phyloP scores from a whole-genome alignment of 2,329 filamentous ascomycete species.

The Fusarium setosum region DNA sequence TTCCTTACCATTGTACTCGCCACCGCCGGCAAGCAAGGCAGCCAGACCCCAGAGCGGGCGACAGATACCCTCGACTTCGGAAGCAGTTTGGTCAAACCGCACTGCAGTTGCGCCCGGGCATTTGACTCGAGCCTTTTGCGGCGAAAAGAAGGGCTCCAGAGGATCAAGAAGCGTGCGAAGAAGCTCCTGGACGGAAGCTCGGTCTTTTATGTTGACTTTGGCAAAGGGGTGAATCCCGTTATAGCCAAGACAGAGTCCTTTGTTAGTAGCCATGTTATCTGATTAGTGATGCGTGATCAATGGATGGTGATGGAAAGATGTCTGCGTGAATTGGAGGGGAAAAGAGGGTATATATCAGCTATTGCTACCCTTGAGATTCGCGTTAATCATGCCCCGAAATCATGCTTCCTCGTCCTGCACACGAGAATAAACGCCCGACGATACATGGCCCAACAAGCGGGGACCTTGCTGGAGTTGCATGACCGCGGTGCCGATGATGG shows the following conservation, averaged over 20 bases:
- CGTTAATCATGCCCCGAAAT: conserved; percentile 17
- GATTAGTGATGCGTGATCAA: not conserved
- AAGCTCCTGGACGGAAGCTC: conserved; percentile 69
- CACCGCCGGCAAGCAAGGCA: conserved; percentile 75
- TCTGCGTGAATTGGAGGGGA: not conserved
- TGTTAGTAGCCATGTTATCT: conserved; percentile 32
- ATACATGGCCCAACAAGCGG: conserved; percentile 19
- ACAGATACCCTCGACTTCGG: conserved; percentile 81
- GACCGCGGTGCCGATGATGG: conserved; percentile 18
- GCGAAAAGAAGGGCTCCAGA: conserved; percentile 78
- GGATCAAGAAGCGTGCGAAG: conserved; percentile 75
- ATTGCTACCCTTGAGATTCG: conserved; percentile 15
- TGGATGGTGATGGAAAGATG: not conserved
- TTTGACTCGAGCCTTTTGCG: conserved; percentile 71
- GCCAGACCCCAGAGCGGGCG: conserved; percentile 82
- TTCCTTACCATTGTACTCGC: conserved; percentile 70
- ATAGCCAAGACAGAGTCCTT: conserved; percentile 59
- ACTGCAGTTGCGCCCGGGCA: conserved; percentile 78
- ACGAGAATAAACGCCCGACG: not conserved
- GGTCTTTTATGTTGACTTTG: conserved; percentile 60
- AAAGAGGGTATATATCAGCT: conserved; percentile 9
- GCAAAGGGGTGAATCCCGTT: conserved; percentile 66
- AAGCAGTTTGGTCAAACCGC: conserved; percentile 80
- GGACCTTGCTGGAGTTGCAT: conserved; percentile 7
- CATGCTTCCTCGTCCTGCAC: conserved; percentile 18